Base-by-base conservation (phyloP, 768 basidiomycete genomes). In the Steccherinum ochraceum region DNA sequence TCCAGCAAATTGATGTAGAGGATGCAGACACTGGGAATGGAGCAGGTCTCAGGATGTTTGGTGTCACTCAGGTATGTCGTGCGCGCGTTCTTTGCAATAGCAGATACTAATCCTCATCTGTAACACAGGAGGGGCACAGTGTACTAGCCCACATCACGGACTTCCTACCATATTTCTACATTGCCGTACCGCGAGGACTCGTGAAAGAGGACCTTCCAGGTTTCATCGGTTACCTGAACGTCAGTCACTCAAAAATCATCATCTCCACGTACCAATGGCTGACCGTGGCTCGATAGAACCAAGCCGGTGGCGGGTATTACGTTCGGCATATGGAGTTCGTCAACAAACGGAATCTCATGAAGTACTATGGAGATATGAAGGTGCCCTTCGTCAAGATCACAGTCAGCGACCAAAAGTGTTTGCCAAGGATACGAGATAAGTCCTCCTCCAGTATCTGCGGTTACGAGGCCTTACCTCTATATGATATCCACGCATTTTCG, bases 1-100 rank as follows among this genome's bases (percentile, higher is more conserved):
- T 98, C 60, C 96, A 99, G 65, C 96, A 98, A 67, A 94, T 95
- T 52, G 96, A 98, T 56, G 76, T 98, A 5, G 92, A 95, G 56
- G 78, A 84, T 50, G 76, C 83, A 12, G 69, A 69, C 5, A 64
- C 63, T 3, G 68, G 69, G 2, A 72, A 74, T 7, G 68, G 58
- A 11, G 68, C 81, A 3, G 67, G 69, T 50, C 59, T 82, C 13
- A 76, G 93, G 46, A 82, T 97, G 73, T 98, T 85, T 65, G 96
- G 96, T 30, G 88, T 97, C 5, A 97, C 93, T 1, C 75, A 93
- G 73, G 93, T 89, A 46, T 39, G 67, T 5, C 11, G 3, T n/a
- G 12, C 30, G 30, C 16, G 7, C 30, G 30, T 35, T 35, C 30
- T n/a, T n/a, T n/a, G n/a, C n/a, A n/a, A 35, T 7, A 35, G 7